These are phyloP conservation scores for Solanum piurae DNA, from an alignment of 257 asterid genomes.

Conservation along the genomic window DNA sequence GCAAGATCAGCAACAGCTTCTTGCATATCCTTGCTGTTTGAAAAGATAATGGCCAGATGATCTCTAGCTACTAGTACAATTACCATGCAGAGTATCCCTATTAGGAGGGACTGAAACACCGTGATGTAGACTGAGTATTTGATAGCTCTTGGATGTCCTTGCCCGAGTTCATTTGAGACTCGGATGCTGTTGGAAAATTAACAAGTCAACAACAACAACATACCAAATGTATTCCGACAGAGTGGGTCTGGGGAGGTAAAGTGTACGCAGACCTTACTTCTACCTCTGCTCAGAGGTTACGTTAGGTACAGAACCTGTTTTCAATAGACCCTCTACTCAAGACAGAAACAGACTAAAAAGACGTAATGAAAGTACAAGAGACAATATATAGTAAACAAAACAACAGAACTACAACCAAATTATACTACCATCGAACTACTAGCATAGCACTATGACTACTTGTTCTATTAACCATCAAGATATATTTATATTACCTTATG, in stretches of 20 bases:
- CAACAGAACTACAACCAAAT: too few species aligned
- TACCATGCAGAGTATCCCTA: slow-evolving; percentile 52
- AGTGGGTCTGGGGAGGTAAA: too few species aligned
- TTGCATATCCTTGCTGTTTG: slow-evolving; percentile 52
- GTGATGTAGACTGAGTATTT: slow-evolving; percentile 40
- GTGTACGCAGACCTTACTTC: too few species aligned
- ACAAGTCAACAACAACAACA: background rate
- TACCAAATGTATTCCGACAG: background rate
- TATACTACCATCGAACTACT: background rate
- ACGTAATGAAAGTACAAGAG: background rate
- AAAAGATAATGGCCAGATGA: slow-evolving; percentile 40
- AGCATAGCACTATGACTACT: background rate
- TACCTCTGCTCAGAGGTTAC: background rate
- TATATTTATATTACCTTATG: slow-evolving; percentile 29
- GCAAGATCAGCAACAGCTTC: slow-evolving; percentile 55
- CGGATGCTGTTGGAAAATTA: slow-evolving; percentile 25
- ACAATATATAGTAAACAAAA: background rate
- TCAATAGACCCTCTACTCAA: background rate
- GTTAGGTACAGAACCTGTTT: too few species aligned
- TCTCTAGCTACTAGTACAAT: slow-evolving; percentile 32
- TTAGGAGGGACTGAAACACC: slow-evolving; percentile 40
- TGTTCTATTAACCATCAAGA: background rate
- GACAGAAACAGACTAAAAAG: background rate
- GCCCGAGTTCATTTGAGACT: slow-evolving; percentile 58
- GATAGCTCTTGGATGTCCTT: slow-evolving; percentile 48